phyloP scores from a whole-genome alignment of 306 rosid species.

The Prunus persica region Prunus_persica_NCBIv2 NC_034010.1:28035501-28036000 shows the following conservation, averaged over 20 bases:
- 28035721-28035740: conserved; percentile 10
- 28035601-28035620: conserved; percentile 9
- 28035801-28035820: conserved; percentile 6
- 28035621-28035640: not conserved
- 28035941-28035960: not conserved
- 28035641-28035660: not conserved
- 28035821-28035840: conserved; percentile 22
- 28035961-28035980: not conserved
- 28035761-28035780: conserved; percentile 5
- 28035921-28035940: conserved; percentile 14
- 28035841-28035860: conserved; percentile 16
- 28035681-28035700: conserved; percentile 13
- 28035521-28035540: conserved; percentile 6
- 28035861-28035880: conserved; percentile 5
- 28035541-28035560: conserved; percentile 12
- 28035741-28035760: not conserved
- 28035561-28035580: conserved; percentile 15
- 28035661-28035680: not conserved
- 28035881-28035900: not conserved
- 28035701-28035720: conserved; percentile 5
- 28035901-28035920: conserved; percentile 3
- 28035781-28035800: conserved; percentile 6
- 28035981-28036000: not conserved
- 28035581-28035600: not conserved
- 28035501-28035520: conserved; percentile 4